Conservation (phyloP, 192 early-diverging fungal species). For the Phlyctochytrium arcticum region DNA sequence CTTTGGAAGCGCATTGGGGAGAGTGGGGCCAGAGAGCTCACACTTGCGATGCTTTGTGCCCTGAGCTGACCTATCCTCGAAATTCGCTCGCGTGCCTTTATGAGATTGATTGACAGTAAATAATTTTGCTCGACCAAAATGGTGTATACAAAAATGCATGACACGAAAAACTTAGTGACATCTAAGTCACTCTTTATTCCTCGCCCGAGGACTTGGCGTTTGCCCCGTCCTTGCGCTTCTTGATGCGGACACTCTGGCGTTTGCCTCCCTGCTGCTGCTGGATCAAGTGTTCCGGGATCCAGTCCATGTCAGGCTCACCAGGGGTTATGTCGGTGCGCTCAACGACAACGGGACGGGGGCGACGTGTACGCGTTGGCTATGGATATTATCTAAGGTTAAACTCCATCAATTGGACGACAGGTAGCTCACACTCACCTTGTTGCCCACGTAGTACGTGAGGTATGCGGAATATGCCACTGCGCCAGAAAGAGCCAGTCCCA, state of each 20-base stretch:
- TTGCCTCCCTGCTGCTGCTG: not conserved
- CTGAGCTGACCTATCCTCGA: too few species aligned
- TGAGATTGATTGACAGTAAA: too few species aligned
- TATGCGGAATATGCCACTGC: conserved; percentile 44
- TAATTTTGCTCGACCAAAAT: too few species aligned
- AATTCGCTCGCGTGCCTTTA: too few species aligned
- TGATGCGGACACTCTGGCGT: conserved; percentile 14
- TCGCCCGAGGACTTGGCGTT: too few species aligned
- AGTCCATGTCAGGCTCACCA: conserved; percentile 44
- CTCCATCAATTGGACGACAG: not conserved
- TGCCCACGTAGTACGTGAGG: conserved; percentile 42
- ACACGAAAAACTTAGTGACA: too few species aligned
- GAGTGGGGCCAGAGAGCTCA: too few species aligned
- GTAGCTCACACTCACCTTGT: not conserved
- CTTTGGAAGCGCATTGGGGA: too few species aligned
- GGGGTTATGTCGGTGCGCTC: conserved; percentile 1
- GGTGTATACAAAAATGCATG: too few species aligned
- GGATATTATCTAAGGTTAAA: not conserved
- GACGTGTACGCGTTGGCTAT: not conserved
- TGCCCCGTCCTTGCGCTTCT: too few species aligned
- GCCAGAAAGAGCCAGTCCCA: conserved; percentile 34
- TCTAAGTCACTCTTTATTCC: too few species aligned
- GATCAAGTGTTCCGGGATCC: conserved; percentile 47
- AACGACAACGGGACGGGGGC: not conserved
- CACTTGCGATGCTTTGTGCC: too few species aligned